A percentile compares a stretch with the other conserved stretches of the same genome.
Evolutionary conservation across 371 early-diverging fungal genomes (phyloP).

Genomic region (Saksenaea vasiformis): DNA sequence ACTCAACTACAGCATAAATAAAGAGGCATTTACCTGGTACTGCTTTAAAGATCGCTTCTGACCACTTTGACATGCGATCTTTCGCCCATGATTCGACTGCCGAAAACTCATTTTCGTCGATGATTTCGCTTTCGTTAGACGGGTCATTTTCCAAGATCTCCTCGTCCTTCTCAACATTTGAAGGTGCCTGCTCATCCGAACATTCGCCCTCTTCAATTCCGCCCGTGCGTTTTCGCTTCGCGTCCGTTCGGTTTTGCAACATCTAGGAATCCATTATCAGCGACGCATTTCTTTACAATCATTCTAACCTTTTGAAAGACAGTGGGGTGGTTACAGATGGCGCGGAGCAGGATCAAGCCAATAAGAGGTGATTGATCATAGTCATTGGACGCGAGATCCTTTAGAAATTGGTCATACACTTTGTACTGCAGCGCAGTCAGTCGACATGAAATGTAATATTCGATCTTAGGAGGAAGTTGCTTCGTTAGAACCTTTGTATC

Average conservation of each 20-base stretch:
- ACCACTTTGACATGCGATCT: neutral
- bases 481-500: slow-evolving; percentile 49
- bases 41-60: neutral
- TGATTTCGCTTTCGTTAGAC: neutral
- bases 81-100: slow-evolving; percentile 2
- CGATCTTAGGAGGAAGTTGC: slow-evolving; percentile 69
- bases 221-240: neutral
- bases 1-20: neutral
- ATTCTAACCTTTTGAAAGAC: slow-evolving; percentile 44
- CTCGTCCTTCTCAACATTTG: neutral
- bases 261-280: neutral
- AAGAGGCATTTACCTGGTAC: slow-evolving; percentile 5
- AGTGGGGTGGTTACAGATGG: slow-evolving; percentile 76
- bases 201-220: neutral
- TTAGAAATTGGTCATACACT: slow-evolving; percentile 47
- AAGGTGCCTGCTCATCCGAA: neutral
- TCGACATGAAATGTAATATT: slow-evolving; percentile 68
- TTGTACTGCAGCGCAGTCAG: slow-evolving; percentile 56
- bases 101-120: slow-evolving; percentile 3
- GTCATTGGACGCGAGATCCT: neutral
- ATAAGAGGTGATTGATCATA: slow-evolving; percentile 11
- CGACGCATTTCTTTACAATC: neutral
- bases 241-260: slow-evolving; percentile 6
- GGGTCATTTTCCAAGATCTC: neutral
- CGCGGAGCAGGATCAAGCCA: slow-evolving; percentile 32